Evolutionary conservation across 768 basidiomycete genomes (phyloP), one percentile per base, ranked within the genome.

Genomic region (Agrocybe pediades): DNA sequence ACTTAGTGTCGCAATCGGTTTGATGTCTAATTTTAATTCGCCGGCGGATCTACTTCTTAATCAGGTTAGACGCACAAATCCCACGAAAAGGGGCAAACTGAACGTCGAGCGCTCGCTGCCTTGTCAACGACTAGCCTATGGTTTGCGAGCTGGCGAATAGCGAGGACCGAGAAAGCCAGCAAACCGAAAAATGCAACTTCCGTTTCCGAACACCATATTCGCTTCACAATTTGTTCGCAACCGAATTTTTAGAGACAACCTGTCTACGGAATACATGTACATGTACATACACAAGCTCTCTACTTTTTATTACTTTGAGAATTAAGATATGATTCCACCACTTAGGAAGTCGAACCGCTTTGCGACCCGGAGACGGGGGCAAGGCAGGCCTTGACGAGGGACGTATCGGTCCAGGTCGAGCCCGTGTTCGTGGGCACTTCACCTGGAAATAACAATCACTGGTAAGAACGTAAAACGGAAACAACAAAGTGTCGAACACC

Each of bases 331-430:
- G n/a, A n/a, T n/a, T n/a, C n/a, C n/a, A n/a, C n/a, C n/a, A n/a
- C 41, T 46, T 53, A 48, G 17, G 47, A 49, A 43, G 58, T 62
- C 9, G 57, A 50, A 6, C 66, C 66, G 19, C 60, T 65, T 41
- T 68, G 67, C 3, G 67, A 63, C 29, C 65, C 67, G 9, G 67
- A 63, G 19, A 25, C 36, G 1, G 67, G 67, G 5, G 65, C 62
- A 53, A 77, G 53, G 48, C 74, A 76, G 2, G 57, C 65, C 43
- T 68, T 53, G n/a, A 77, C 74, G n/a, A 78, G 65, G 2, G 69
- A 52, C 0, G 71, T 73, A 51, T 81, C 79, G 9, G 69, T 69
- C 78, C 74, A 75, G 17, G 65, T 67, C 1, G 65, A 58, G 6
- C 71, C 68, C 13, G 46, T 62, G n/a, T 64, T 30, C 2, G 65